A percentile compares a stretch with the other conserved stretches of the same genome.
Conservation (phyloP, 179 eudicot species). For the Actinidia polygama region DNA sequence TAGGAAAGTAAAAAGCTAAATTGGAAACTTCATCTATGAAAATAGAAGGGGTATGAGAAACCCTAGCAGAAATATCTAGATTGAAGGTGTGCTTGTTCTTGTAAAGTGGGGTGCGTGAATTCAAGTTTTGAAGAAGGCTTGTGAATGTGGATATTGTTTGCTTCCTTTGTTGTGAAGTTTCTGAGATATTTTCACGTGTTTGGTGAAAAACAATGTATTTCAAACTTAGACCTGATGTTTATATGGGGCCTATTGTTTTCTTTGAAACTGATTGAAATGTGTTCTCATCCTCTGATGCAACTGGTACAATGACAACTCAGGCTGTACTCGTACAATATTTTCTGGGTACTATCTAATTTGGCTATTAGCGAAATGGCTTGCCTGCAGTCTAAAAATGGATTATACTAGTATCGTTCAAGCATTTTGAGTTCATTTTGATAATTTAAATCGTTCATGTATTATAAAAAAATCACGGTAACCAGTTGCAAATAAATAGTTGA, state of each 20-base stretch:
- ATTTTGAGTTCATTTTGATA: too few relatives aligned
- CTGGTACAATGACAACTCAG: not conserved
- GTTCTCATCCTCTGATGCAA: not conserved
- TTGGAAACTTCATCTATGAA: too few relatives aligned
- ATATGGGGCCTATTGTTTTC: not conserved
- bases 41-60: too few relatives aligned
- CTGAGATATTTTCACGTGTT: not conserved
- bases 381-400: too few relatives aligned
- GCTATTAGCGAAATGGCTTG: too few relatives aligned
- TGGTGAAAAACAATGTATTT: not conserved
- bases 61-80: conserved; percentile 9
- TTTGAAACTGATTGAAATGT: not conserved
- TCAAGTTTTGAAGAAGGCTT: not conserved
- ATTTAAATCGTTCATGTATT: too few relatives aligned
- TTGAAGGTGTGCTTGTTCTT: not conserved
- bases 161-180: conserved; percentile 14
- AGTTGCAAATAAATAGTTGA: too few relatives aligned
- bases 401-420: too few relatives aligned
- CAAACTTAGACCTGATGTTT: not conserved
- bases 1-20: too few relatives aligned
- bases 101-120: not conserved
- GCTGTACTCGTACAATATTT: too few relatives aligned
- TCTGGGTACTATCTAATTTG: too few relatives aligned
- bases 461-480: too few relatives aligned
- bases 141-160: not conserved